Evolutionary conservation across 768 basidiomycete species (phyloP).

Genomic region (Porpolomopsis calyptriformis): DNA sequence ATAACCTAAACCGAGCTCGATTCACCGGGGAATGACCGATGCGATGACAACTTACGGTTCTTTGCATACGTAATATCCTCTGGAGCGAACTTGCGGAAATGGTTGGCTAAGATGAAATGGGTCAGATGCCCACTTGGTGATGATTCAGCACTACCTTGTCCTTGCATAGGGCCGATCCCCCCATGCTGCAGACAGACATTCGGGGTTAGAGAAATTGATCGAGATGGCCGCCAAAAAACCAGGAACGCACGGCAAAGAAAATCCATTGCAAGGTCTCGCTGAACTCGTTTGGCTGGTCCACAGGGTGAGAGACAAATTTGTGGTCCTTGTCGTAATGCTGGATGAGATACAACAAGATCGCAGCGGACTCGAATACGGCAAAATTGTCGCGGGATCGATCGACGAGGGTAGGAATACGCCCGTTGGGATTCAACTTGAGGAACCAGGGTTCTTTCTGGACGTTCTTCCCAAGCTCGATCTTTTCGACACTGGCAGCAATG

Average conservation of each 20-base stretch:
- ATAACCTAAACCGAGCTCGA: slow-evolving; percentile 41
- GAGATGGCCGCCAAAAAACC: not conserved
- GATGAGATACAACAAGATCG: slow-evolving; percentile 74
- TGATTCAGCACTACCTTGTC: too few relatives aligned
- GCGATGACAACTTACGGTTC: slow-evolving; percentile 35
- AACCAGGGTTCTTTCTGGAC: slow-evolving; percentile 79
- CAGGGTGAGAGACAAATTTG: slow-evolving; percentile 54
- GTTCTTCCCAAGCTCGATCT: slow-evolving; percentile 49
- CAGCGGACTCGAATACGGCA: slow-evolving; percentile 63
- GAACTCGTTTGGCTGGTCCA: slow-evolving; percentile 43
- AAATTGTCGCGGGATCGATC: slow-evolving; percentile 56
- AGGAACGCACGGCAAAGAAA: slow-evolving; percentile 57
- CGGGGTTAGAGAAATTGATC: not conserved
- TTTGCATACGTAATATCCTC: slow-evolving; percentile 62
- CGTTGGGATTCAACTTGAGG: slow-evolving; percentile 63
- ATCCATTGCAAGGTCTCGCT: slow-evolving; percentile 79
- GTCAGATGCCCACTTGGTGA: too few relatives aligned
- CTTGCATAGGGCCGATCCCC: slow-evolving; percentile 83
- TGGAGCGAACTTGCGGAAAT: slow-evolving; percentile 56
- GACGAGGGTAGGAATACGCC: slow-evolving; percentile 57
- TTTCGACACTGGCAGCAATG: slow-evolving; percentile 29
- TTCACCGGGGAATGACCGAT: not conserved
- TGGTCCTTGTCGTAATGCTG: slow-evolving; percentile 74
- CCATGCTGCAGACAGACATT: slow-evolving; percentile 42
- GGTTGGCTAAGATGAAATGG: slow-evolving; percentile 58